Evolutionary conservation across 192 early-diverging fungal species (phyloP).

Genomic region (Coemansia javaensis): DNA sequence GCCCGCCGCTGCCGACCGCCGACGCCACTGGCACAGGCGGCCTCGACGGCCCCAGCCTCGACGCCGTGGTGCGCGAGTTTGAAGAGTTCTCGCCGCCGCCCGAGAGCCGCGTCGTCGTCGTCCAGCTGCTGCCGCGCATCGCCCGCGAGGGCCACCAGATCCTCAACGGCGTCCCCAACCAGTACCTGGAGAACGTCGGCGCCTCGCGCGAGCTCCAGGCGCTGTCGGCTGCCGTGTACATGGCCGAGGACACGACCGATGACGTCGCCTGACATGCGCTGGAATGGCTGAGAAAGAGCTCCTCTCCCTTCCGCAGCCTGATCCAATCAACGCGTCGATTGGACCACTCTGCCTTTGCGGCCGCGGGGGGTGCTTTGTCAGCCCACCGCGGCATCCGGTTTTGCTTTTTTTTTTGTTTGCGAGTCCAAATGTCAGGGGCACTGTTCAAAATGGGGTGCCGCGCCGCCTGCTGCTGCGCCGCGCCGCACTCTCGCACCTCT

Average conservation of each 20-base stretch:
- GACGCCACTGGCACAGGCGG: too few relatives aligned
- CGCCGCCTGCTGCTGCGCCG: too few relatives aligned
- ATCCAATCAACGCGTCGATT: neutral
- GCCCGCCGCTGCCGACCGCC: slow-evolving; percentile 39
- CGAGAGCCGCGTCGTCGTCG: slow-evolving; percentile 57
- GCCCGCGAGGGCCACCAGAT: slow-evolving; percentile 66
- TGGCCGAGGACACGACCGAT: slow-evolving; percentile 53
- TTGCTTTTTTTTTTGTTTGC: neutral
- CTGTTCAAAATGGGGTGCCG: too few relatives aligned
- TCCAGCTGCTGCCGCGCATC: slow-evolving; percentile 61
- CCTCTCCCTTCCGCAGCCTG: neutral
- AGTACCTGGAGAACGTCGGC: slow-evolving; percentile 66
- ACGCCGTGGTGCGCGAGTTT: slow-evolving; percentile 57
- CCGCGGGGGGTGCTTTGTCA: neutral
- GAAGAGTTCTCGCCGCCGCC: slow-evolving; percentile 44
- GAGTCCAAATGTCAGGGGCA: neutral
- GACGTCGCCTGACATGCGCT: neutral
- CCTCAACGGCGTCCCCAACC: slow-evolving; percentile 67
- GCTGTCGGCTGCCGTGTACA: slow-evolving; percentile 72
- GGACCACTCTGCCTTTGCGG: neutral
- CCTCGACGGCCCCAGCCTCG: slow-evolving; percentile 32
- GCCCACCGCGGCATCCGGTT: neutral
- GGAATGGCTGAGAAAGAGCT: neutral
- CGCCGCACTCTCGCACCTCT: too few relatives aligned
- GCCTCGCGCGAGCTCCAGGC: slow-evolving; percentile 71